Conservation (phyloP, 257 asterid genomes). For the Nicotiana knightiana region DNA sequence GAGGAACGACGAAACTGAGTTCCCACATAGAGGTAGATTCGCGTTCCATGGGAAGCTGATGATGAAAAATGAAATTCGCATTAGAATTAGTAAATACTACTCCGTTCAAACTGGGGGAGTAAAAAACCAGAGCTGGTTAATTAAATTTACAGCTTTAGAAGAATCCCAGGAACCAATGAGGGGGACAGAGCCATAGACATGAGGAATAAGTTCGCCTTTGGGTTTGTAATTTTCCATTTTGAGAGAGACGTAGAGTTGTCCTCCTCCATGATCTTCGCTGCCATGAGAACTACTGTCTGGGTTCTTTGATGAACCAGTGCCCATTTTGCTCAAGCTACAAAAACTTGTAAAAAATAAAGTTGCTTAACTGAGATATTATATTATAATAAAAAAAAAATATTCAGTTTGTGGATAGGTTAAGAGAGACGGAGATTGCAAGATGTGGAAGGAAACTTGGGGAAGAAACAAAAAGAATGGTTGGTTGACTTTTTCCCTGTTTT, state of each 20-base stretch:
- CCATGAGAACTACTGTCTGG: slow-evolving; percentile 60
- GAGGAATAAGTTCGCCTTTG: slow-evolving; percentile 76
- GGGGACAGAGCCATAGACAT: slow-evolving; percentile 85
- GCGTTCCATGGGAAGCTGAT: slow-evolving; percentile 88
- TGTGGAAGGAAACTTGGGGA: neutral
- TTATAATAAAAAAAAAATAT: neutral
- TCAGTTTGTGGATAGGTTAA: slow-evolving; percentile 9
- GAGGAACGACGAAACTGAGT: slow-evolving; percentile 90
- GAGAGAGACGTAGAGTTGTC: slow-evolving; percentile 89
- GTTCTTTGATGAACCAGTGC: slow-evolving; percentile 62
- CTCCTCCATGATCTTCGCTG: slow-evolving; percentile 76
- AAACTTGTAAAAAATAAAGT: neutral
- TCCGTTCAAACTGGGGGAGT: too few relatives aligned
- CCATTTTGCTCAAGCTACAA: slow-evolving; percentile 34
- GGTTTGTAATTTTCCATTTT: slow-evolving; percentile 76
- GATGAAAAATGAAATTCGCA: neutral
- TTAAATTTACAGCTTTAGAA: slow-evolving; percentile 49
- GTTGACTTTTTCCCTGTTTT: neutral
- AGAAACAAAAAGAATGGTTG: neutral
- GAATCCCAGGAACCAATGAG: slow-evolving; percentile 95
- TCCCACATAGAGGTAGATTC: slow-evolving; percentile 94
- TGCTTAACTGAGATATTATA: neutral
- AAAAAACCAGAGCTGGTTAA: too few relatives aligned
- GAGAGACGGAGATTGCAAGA: slow-evolving; percentile 13
- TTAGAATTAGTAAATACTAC: neutral